Base-by-base conservation (phyloP, 805 yeast species). In the Saccharomycopsis fermentans region DNA sequence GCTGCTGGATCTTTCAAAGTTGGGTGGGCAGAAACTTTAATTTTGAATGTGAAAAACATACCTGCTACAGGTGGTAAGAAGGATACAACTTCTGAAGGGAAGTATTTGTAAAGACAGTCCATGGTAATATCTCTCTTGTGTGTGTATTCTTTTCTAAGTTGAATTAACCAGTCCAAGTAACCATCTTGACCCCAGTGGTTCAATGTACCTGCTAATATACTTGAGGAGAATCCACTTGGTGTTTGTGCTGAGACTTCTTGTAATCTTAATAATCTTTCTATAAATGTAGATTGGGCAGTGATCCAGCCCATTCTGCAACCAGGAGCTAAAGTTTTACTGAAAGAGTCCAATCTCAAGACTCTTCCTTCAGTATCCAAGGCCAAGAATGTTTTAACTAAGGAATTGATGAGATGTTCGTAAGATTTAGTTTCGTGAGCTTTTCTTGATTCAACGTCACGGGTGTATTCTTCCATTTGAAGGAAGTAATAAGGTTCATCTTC, bases 401-500 rank as follows among this genome's bases (percentile, higher is more conserved):
- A 79, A 57, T 76, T 69, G 60, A 87, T 60, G 71, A 90, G 87
- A 63, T 81, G 84, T 34, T 86, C 83, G 68, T 86, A 94, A 55
- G 75, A 64, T 48, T 58, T 59, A 48, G 64, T 68, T 24, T 68
- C 68, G 8, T 63, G 63, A 32, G 62, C 64, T 47, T 65, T 68
- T 72, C 70, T 75, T 67, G 73, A 75, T 56, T 59, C 71, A 19
- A 63, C 68, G 59, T 80, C 82, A 27, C 68, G 64, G 26, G 81
- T 74, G 76, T 89, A 94, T 54, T 79, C 69, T 60, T 87, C 92
- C 96, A 92, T 90, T 74, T 92, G 99, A 70, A 92, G 77, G 77
- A 90, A 92, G 77, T 89, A 92, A 82, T 92, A 92, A 58, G 99
- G 99, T 74, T 94, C 99, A 71, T 92, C 99, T 75, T 92, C 99